phyloP scores from a whole-genome alignment of 805 yeast species.

The Candida dajiaensis region DNA sequence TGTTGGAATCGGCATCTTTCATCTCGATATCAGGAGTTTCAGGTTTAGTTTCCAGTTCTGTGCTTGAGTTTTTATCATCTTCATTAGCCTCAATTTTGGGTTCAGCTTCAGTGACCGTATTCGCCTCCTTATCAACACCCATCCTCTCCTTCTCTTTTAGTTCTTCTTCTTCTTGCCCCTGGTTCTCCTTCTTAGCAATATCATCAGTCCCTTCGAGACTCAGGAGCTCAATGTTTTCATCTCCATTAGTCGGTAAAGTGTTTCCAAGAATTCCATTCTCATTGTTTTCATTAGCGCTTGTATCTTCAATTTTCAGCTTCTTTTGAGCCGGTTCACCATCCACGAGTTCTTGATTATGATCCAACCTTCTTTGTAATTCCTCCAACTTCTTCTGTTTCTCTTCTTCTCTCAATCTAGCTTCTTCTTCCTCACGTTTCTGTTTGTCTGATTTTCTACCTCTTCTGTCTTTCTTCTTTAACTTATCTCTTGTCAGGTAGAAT shows the following conservation, averaged over 20 bases:
- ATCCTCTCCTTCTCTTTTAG: no score
- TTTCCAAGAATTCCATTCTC: background rate
- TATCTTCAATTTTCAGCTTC: background rate
- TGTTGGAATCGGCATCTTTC: background rate
- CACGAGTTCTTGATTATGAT: background rate
- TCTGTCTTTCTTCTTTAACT: constrained; percentile 37
- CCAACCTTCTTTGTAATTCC: background rate
- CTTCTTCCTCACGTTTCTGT: constrained; percentile 32
- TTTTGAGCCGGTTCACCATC: background rate
- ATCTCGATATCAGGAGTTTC: background rate
- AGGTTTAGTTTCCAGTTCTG: background rate
- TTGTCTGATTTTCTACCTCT: constrained; percentile 37
- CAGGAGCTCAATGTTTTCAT: background rate
- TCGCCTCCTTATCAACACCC: background rate
- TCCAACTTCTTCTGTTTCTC: constrained; percentile 11
- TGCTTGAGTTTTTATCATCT: background rate
- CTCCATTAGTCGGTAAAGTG: background rate
- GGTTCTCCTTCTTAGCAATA: no score
- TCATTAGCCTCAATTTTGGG: background rate
- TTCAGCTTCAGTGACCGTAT: background rate
- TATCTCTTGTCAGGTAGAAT: constrained; percentile 32
- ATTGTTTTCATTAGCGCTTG: background rate
- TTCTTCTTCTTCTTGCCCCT: no score
- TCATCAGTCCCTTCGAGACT: background rate
- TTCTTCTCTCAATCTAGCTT: constrained; percentile 24